phyloP scores from a whole-genome alignment of 2,329 filamentous ascomycete genomes.

The Cadophora malorum region DNA sequence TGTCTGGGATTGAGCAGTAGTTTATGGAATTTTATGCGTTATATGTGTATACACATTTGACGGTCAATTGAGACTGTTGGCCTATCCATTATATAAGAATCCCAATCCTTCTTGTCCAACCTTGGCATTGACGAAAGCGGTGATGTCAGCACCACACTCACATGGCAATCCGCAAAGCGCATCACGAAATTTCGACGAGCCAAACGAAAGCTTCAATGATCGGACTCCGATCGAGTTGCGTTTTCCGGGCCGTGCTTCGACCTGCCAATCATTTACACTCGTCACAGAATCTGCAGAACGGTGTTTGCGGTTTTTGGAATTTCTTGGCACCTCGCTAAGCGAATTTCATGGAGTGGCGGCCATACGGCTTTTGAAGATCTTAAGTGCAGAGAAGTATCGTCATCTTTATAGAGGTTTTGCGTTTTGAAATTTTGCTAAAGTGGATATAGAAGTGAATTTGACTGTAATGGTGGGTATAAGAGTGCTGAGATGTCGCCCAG shows the following conservation, averaged over 20 bases:
- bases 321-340: neutral
- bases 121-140: neutral
- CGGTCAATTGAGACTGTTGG: neutral
- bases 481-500: neutral
- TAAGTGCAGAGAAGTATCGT: neutral
- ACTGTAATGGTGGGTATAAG: neutral
- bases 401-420: neutral
- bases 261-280: neutral
- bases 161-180: neutral
- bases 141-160: neutral
- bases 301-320: constrained; percentile 15
- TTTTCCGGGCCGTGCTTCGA: neutral
- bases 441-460: neutral
- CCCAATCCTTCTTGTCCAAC: neutral
- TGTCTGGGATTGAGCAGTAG: neutral
- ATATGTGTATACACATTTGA: neutral
- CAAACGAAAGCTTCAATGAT: neutral
- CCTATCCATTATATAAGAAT: neutral
- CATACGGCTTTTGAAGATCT: neutral
- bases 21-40: neutral
- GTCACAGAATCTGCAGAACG: neutral
- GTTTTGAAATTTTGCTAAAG: neutral
- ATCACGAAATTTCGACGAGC: neutral
- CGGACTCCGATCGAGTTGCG: neutral
- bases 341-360: neutral